A percentile compares a stretch with the other conserved stretches of the same genome.
Conservation (phyloP, 306 rosid species). For the Dryas alaskensis region DNA sequence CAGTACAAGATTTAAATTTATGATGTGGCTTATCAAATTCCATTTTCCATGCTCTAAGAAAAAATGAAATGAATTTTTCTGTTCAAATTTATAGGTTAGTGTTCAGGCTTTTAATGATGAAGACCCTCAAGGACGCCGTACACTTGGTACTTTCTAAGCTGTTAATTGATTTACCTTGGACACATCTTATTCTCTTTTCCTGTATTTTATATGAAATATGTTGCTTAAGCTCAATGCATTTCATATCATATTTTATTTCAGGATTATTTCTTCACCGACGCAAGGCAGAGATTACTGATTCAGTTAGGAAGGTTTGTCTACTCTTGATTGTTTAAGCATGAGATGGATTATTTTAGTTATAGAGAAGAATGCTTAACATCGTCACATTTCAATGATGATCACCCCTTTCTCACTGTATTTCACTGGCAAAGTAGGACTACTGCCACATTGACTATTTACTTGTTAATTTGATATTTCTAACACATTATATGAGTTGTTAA, state of each 20-base stretch:
- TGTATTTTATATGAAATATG: constrained; percentile 9
- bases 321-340: constrained; percentile 20
- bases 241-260: constrained; percentile 37
- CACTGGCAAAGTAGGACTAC: neutral
- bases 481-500: constrained; percentile 3
- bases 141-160: constrained; percentile 63
- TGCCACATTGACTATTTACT: neutral
- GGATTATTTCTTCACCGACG: constrained; percentile 95
- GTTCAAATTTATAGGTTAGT: constrained; percentile 64
- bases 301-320: constrained; percentile 58
- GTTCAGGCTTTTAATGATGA: constrained; percentile 97
- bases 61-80: constrained; percentile 20
- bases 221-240: constrained; percentile 15
- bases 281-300: constrained; percentile 62
- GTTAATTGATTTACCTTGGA: constrained; percentile 16
- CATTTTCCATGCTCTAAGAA: constrained; percentile 24
- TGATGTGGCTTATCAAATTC: neutral
- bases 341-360: constrained; percentile 22
- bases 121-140: constrained; percentile 92
- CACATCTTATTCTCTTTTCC: constrained; percentile 16
- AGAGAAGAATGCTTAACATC: neutral
- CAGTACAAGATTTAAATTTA: constrained; percentile 12
- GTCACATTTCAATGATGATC: constrained; percentile 1
- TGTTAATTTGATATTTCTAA: constrained; percentile 2
- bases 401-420: neutral